These are phyloP conservation scores for Fusarium temperatum DNA, from an alignment of 2,329 filamentous ascomycete species.

Conservation along the genomic window DNA sequence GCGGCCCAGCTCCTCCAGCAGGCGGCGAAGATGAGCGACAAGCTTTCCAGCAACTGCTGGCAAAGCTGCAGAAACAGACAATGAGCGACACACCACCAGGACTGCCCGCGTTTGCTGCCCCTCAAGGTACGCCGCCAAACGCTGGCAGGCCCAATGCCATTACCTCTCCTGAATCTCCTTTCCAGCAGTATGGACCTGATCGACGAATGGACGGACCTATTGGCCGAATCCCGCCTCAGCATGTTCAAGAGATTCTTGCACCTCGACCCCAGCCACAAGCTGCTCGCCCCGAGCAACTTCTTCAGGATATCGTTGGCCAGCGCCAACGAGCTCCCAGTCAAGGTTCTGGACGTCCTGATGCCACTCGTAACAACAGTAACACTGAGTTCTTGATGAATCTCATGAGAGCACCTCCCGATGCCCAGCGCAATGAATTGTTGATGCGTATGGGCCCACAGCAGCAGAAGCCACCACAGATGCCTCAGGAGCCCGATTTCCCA, in stretches of 20 bases:
- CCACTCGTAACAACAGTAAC: conserved; percentile 66
- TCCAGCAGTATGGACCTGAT: conserved; percentile 57
- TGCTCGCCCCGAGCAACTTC: conserved; percentile 66
- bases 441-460: conserved; percentile 62
- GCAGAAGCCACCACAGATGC: conserved; percentile 39
- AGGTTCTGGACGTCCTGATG: conserved; percentile 56
- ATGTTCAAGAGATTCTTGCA: conserved; percentile 62
- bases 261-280: conserved; percentile 61
- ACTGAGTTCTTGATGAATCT: conserved; percentile 87
- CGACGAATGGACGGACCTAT: conserved; percentile 52
- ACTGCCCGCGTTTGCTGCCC: conserved; percentile 54
- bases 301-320: conserved; percentile 68
- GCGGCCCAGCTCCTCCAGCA: conserved; percentile 42
- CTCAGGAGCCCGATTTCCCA: conserved; percentile 56
- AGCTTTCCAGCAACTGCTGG: conserved; percentile 83
- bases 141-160: conserved; percentile 50
- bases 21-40: conserved; percentile 77
- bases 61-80: conserved; percentile 77
- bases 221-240: conserved; percentile 52
- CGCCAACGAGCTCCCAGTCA: conserved; percentile 66
- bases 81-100: conserved; percentile 57
- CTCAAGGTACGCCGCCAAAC: conserved; percentile 45
- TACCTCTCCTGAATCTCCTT: conserved; percentile 57
- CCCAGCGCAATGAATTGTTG: conserved; percentile 61
- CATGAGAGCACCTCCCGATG: conserved; percentile 68